These are phyloP conservation scores for Asterochloris erici DNA, from an alignment of 139 green algal genomes.

Conservation along the genomic window DNA sequence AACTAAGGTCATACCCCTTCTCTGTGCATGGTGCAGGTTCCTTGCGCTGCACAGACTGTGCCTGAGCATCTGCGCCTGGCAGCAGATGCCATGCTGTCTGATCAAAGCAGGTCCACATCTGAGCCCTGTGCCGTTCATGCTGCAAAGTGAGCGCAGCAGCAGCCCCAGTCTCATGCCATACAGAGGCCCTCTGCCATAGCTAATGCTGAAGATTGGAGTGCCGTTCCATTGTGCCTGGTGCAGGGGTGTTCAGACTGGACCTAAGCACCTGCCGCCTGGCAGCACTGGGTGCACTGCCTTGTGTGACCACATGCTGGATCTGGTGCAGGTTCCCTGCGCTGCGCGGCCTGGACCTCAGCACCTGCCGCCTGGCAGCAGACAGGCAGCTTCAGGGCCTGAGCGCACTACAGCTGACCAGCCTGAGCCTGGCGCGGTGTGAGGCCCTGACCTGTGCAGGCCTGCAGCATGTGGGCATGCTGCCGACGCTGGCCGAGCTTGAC, in stretches of 20 bases:
- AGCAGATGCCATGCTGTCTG: too few species aligned
- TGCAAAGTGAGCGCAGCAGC: too few species aligned
- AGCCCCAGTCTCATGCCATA: too few species aligned
- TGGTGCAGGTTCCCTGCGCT: constrained; percentile 24
- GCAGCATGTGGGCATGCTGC: constrained; percentile 13
- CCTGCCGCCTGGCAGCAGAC: not conserved
- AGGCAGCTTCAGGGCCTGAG: not conserved
- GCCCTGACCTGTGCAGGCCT: constrained; percentile 37
- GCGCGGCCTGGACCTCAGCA: constrained; percentile 20
- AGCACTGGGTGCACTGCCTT: not conserved
- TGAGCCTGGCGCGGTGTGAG: constrained; percentile 35
- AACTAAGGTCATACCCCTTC: too few species aligned
- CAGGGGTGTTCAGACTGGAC: constrained; percentile 22
- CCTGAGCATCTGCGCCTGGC: too few species aligned
- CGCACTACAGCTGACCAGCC: not conserved
- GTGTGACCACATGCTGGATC: not conserved
- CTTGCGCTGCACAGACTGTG: too few species aligned
- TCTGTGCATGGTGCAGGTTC: too few species aligned
- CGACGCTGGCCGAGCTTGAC: constrained; percentile 23
- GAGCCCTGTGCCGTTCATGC: too few species aligned
- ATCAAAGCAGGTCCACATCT: too few species aligned
- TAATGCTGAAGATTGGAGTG: too few species aligned
- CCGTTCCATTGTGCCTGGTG: not conserved
- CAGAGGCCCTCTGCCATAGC: too few species aligned
- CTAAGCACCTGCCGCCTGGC: constrained; percentile 11